Evolutionary conservation across 2,329 filamentous ascomycete genomes (phyloP), one percentile per base, ranked within the genome.

Genomic region (Colletotrichum sp.): DNA sequence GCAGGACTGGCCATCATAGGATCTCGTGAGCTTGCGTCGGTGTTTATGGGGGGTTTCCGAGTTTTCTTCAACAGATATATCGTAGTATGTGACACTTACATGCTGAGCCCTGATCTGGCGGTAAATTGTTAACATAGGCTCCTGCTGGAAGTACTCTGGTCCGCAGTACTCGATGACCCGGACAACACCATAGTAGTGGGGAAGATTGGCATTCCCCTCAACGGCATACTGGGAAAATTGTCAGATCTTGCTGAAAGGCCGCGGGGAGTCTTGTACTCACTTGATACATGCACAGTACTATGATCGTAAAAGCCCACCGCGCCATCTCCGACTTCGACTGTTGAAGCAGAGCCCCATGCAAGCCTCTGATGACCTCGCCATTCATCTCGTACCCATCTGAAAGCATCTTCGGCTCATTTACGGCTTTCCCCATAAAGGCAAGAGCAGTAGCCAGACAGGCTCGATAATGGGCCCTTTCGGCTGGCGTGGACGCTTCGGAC

Each of bases 201-300:
- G 72, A 25, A 72, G 34, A n/a, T 67, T 55, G 25, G 52, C 5
- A 19, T 72, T 36, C 7, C 49, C 36, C 12, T 75, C 72, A 6
- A 75, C 69, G 6, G 69, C 69, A 27, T 62, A 75, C 72, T 75
- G 16, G 13, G 13, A 13, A 59, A 5, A 27, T 59, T 8, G 55
- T 59, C 55, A 59, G 55, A 6, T 22, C 0, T 8, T 13, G 62
- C 9, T 65, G 13, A 22, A 6, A 15, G 15, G 11, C n/a, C 8
- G 57, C 9, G 19, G 25, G 29, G 5, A 6, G 13, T 12, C 13
- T 30, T 3, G 5, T 12, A 63, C 72, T 36, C 8, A 72, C 69
- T 9, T 72, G 62, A 32, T 72, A 75, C n/a, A 75, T 29, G n/a
- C 72, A 67, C 29, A 72, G 8, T 8, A 75, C 32, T 12, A 72